A percentile compares a stretch with the other conserved stretches of the same genome.
phyloP scores from a whole-genome alignment of 1,139 yeast genomes.

The Hyphopichia wangnamkhiaoensis region DNA sequence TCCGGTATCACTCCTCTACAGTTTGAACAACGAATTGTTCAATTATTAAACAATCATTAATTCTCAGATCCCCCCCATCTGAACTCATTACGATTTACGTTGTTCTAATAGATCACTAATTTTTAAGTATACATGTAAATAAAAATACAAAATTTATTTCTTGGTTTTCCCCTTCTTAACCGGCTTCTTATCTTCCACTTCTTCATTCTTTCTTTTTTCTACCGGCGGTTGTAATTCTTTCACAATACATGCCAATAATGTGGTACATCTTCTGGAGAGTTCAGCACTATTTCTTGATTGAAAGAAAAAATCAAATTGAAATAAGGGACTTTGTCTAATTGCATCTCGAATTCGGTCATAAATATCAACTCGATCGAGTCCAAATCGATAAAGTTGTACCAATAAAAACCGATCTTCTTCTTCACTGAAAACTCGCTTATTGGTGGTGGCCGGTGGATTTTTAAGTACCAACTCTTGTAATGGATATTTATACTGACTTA shows the following conservation, averaged over 20 bases:
- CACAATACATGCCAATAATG: slow-evolving; percentile 63
- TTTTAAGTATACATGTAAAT: too few species aligned
- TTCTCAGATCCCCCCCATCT: slow-evolving; percentile 12
- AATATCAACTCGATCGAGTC: slow-evolving; percentile 64
- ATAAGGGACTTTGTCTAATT: slow-evolving; percentile 60
- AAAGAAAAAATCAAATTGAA: slow-evolving; percentile 70
- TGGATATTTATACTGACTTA: slow-evolving; percentile 62
- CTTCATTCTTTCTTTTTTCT: slow-evolving; percentile 15
- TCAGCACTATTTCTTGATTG: slow-evolving; percentile 68
- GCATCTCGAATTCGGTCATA: slow-evolving; percentile 64
- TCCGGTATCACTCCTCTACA: slow-evolving; percentile 68
- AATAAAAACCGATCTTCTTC: slow-evolving; percentile 74
- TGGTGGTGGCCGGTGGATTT: slow-evolving; percentile 59
- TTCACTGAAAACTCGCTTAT: slow-evolving; percentile 62
- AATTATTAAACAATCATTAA: slow-evolving; percentile 8
- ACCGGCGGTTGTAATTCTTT: slow-evolving; percentile 49
- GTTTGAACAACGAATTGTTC: slow-evolving; percentile 50
- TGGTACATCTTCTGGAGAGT: slow-evolving; percentile 65
- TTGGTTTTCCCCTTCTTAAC: slow-evolving; percentile 13
- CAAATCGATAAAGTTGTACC: slow-evolving; percentile 64
- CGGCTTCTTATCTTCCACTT: slow-evolving; percentile 12
- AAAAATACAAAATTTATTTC: background rate
- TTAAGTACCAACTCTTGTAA: slow-evolving; percentile 62
- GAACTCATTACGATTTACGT: too few species aligned
- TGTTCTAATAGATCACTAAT: too few species aligned